phyloP scores from a whole-genome alignment of 208 protist species.

The Wallacemonas rigidus region DNA sequence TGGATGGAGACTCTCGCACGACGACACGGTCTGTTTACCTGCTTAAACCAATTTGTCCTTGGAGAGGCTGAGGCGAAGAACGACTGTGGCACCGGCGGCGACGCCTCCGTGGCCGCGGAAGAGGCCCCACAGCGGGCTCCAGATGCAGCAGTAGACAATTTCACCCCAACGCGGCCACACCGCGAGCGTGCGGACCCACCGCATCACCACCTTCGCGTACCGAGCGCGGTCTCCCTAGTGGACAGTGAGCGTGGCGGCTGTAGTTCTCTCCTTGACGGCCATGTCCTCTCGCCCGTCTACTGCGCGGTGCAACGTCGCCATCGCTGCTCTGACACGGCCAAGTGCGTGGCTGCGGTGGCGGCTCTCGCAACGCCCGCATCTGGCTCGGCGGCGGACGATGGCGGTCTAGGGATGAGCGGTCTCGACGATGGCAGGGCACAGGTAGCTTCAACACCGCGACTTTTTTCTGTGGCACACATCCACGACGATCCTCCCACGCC shows the following conservation, averaged over 20 bases:
- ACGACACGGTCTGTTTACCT: constrained; percentile 48
- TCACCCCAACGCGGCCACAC: no score
- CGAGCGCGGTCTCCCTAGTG: background rate
- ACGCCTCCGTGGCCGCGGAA: background rate
- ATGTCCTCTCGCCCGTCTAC: background rate
- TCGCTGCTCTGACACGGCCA: constrained; percentile 6
- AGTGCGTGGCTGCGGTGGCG: background rate
- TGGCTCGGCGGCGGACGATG: no score
- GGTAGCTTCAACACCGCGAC: constrained; percentile 18
- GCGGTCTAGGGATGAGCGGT: no score
- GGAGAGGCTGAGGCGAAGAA: constrained; percentile 14
- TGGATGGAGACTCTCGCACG: constrained; percentile 81
- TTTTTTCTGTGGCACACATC: constrained; percentile 73
- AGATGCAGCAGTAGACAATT: no score
- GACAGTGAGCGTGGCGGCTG: background rate
- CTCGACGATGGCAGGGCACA: no score
- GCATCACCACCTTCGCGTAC: background rate
- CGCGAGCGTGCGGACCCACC: no score
- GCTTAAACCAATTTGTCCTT: constrained; percentile 59
- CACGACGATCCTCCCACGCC: constrained; percentile 52
- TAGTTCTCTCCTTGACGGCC: constrained; percentile 12
- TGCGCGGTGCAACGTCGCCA: background rate
- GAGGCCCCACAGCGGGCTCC: no score
- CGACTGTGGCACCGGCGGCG: background rate
- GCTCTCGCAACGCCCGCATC: no score